phyloP scores from a whole-genome alignment of 2,329 filamentous ascomycete species.

The Colletotrichum tabaci region DNA sequence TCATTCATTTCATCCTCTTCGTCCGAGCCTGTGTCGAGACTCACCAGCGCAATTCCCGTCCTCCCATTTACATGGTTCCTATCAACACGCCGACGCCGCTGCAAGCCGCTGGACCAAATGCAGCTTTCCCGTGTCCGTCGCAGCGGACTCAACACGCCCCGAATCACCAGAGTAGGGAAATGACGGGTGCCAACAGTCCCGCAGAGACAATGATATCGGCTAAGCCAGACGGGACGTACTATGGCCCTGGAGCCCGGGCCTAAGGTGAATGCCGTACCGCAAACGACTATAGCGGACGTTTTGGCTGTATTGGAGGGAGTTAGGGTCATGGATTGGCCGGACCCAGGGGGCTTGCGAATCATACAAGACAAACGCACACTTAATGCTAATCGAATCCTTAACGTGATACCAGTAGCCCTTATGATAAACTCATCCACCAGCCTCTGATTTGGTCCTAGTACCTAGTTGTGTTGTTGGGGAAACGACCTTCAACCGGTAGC shows the following conservation, averaged over 20 bases:
- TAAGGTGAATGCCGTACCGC: background rate
- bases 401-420: too few relatives aligned
- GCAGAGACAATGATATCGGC: background rate
- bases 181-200: background rate
- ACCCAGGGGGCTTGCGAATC: background rate
- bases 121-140: constrained; percentile 10
- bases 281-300: too few relatives aligned
- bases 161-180: constrained; percentile 1
- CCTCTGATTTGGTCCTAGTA: background rate
- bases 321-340: too few relatives aligned
- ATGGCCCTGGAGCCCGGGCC: constrained; percentile 4
- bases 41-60: constrained; percentile 47
- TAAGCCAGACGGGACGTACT: constrained; percentile 22
- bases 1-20: constrained; percentile 58
- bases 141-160: constrained; percentile 5
- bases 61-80: constrained; percentile 33
- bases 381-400: background rate
- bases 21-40: constrained; percentile 58
- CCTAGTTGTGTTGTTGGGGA: background rate
- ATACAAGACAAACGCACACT: background rate
- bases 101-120: constrained; percentile 17
- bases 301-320: background rate
- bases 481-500: rapidly evolving
- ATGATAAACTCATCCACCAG: too few relatives aligned
- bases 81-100: constrained; percentile 13